Evolutionary conservation across 1,284 basidiomycete species (phyloP), one percentile per base, ranked within the genome.

Genomic region (Papiliotrema nemorosa): DNA sequence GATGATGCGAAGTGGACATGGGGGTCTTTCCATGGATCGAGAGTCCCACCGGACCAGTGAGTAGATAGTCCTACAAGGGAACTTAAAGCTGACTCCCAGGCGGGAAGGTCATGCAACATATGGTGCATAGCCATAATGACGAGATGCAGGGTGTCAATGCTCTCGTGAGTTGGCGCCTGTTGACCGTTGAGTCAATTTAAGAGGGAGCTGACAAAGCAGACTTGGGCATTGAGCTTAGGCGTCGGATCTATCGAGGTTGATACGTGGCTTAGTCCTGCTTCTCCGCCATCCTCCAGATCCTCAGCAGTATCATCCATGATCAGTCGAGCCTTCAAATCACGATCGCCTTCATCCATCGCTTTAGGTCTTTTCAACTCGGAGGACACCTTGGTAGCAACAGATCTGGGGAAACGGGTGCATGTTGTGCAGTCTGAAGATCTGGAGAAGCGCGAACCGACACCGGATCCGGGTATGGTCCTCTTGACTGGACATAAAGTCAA

Each of bases 241-340:
- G 57, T 54, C 43, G 63, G 62, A 12, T 57, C 48, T 12, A 62
- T 67, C 40, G 65, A 67, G 49, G 55, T 57, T 4, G 65, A 67
- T 41, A 55, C 53, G 3, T 59, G 58, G 47, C 53, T 67, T n/a
- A 27, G 34, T 3, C 31, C 27, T 16, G 16, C 43, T 7, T 31
- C 29, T 14, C 22, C 35, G 9, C 35, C 25, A 2, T 29, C 16
- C 5, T n/a, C 14, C 7, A 34, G 10, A n/a, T n/a, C 16, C 36
- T 14, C 44, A 6, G 4, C 36, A 5, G 22, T 44, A 13, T n/a
- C 48, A 27, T 24, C 25, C 20, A 27, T 34, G 13, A 13, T 20
- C 16, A 31, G 29, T 12, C 5, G n/a, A 26, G 29, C 4, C 25
- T 20, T 3, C 44, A 35, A 6, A 18, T 21, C 27, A 22, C 49